These are phyloP conservation scores for Chloroidium sp. DNA, from an alignment of 163 green algal species.

Conservation along the genomic window DNA sequence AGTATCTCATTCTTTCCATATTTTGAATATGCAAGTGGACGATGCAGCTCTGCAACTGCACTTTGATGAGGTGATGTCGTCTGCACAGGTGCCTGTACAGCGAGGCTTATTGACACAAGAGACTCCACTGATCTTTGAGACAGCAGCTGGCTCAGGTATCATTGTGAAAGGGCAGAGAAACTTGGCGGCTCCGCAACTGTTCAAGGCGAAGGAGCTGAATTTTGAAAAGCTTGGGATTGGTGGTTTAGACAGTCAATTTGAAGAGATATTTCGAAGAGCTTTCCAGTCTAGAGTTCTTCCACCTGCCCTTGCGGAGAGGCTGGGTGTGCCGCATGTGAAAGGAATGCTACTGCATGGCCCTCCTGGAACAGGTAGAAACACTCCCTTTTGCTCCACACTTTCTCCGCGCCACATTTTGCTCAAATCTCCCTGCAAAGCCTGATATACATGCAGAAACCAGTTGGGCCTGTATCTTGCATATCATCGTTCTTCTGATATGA, in stretches of 20 bases:
- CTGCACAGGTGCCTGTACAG: slow-evolving; percentile 24
- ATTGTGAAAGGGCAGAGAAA: slow-evolving; percentile 26
- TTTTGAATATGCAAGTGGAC: too few relatives aligned
- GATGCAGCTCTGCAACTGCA: too few relatives aligned
- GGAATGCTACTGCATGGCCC: slow-evolving; percentile 90
- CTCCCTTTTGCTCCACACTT: not conserved
- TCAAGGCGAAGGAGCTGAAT: slow-evolving; percentile 90
- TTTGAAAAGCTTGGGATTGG: slow-evolving; percentile 97
- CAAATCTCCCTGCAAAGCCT: too few relatives aligned
- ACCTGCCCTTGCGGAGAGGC: slow-evolving; percentile 69
- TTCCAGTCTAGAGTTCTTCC: slow-evolving; percentile 95
- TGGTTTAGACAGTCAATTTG: slow-evolving; percentile 91
- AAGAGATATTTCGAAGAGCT: slow-evolving; percentile 94
- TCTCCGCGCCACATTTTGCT: too few relatives aligned
- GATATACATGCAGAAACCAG: too few relatives aligned
- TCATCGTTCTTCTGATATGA: too few relatives aligned
- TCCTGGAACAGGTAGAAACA: slow-evolving; percentile 42
- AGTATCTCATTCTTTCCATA: too few relatives aligned
- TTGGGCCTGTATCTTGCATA: too few relatives aligned
- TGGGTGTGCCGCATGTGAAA: slow-evolving; percentile 73
- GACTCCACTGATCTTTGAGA: slow-evolving; percentile 33
- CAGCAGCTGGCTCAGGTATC: slow-evolving; percentile 4
- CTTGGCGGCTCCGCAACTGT: slow-evolving; percentile 68
- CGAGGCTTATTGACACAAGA: slow-evolving; percentile 22
- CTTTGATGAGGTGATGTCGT: not conserved